These are phyloP conservation scores for Aspergillus oerlinghausenensis DNA, from an alignment of 2,329 filamentous ascomycete species.

Conservation along the genomic window DNA sequence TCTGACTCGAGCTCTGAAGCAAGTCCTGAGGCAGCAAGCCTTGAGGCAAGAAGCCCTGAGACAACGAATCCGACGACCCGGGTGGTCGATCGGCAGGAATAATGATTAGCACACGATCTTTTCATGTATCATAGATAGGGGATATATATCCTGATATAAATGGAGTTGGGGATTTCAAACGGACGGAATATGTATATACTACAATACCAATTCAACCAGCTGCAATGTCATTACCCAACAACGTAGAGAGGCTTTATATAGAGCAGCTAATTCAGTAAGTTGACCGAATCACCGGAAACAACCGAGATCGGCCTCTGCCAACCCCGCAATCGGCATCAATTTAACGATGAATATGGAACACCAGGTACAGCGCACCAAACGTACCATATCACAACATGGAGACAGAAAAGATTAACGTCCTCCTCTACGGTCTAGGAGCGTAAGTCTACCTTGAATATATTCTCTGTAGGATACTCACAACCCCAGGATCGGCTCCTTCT, in stretches of 20 bases:
- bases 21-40: not conserved
- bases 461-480: not conserved
- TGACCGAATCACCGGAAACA: too few relatives aligned
- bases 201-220: not conserved
- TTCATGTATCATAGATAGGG: not conserved
- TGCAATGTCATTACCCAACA: too few relatives aligned
- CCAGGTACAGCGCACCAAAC: too few relatives aligned
- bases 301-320: too few relatives aligned
- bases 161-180: not conserved
- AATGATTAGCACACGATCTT: not conserved
- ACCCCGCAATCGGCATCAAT: too few relatives aligned
- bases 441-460: constrained; percentile 27
- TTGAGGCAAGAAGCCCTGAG: not conserved
- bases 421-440: constrained; percentile 54
- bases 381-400: too few relatives aligned
- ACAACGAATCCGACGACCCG: not conserved
- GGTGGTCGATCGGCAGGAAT: not conserved
- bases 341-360: too few relatives aligned
- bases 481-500: constrained; percentile 53
- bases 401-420: constrained; percentile 34
- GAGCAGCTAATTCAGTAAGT: too few relatives aligned
- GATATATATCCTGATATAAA: not conserved
- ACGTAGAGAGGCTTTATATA: too few relatives aligned
- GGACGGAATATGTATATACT: not conserved
- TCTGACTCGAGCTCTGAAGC: too few relatives aligned